phyloP scores from a whole-genome alignment of 352 stramenopile genomes.

The Phytophthora quininea region DNA sequence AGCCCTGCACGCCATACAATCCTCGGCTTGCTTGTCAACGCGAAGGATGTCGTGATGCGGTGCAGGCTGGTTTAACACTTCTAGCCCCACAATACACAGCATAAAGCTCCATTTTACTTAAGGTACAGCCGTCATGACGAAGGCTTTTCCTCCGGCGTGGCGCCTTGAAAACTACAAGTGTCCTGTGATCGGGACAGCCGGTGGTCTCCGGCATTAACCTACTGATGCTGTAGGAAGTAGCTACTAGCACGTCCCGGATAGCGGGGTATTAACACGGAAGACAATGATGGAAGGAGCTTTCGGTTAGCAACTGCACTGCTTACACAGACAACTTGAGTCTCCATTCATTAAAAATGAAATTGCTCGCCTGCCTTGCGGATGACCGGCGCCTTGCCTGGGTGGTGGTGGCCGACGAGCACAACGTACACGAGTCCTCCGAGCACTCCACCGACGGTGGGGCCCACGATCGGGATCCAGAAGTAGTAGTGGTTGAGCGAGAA shows the following conservation, averaged over 20 bases:
- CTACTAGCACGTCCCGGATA: too few species aligned
- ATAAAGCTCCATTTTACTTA: too few species aligned
- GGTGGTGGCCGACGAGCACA: constrained; percentile 52
- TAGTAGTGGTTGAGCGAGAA: constrained; percentile 55
- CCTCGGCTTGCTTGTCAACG: not conserved
- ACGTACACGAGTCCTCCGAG: constrained; percentile 49
- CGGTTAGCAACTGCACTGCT: constrained; percentile 25
- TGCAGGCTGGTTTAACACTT: constrained; percentile 20
- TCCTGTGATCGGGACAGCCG: too few species aligned
- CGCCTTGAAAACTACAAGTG: not conserved
- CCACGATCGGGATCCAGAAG: constrained; percentile 65
- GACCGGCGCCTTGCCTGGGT: constrained; percentile 38
- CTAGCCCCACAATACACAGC: too few species aligned
- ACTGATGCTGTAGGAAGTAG: too few species aligned
- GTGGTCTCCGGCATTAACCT: too few species aligned
- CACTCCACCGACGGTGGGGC: constrained; percentile 42
- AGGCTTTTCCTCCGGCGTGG: too few species aligned
- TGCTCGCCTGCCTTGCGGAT: constrained; percentile 29
- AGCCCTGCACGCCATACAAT: not conserved
- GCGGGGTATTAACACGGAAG: not conserved
- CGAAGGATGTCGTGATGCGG: constrained; percentile 3
- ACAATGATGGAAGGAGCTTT: constrained; percentile 5
- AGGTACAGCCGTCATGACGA: too few species aligned
- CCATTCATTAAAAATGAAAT: constrained; percentile 33
- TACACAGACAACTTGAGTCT: constrained; percentile 16